Evolutionary conservation across 2,329 filamentous ascomycete genomes (phyloP).

Genomic region (Ascochyta clinopodiicola): DNA sequence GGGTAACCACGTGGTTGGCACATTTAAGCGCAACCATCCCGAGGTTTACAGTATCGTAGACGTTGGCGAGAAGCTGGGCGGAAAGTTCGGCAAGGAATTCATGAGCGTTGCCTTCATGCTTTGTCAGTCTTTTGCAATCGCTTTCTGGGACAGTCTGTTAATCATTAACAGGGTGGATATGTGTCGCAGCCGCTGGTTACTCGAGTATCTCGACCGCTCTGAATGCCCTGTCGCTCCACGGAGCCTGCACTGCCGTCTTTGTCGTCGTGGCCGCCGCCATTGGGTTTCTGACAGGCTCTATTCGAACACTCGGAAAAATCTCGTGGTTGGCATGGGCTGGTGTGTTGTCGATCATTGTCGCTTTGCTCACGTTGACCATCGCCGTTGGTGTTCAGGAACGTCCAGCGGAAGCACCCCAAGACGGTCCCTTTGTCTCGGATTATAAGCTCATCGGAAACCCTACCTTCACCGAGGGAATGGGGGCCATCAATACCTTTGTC

Average conservation of each 20-base stretch:
- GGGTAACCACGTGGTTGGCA: slow-evolving; percentile 55
- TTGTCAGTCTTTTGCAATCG: slow-evolving; percentile 26
- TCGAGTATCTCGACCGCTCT: slow-evolving; percentile 64
- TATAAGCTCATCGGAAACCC: slow-evolving; percentile 64
- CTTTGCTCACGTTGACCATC: slow-evolving; percentile 17
- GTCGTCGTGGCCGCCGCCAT: slow-evolving; percentile 56
- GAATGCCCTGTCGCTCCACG: slow-evolving; percentile 65
- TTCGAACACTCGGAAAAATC: slow-evolving; percentile 66
- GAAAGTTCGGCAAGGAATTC: slow-evolving; percentile 57
- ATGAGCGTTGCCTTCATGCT: slow-evolving; percentile 42
- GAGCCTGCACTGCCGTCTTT: slow-evolving; percentile 62
- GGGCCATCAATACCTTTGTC: slow-evolving; percentile 63
- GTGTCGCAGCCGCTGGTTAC: slow-evolving; percentile 58
- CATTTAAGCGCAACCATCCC: slow-evolving; percentile 60
- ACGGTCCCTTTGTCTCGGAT: slow-evolving; percentile 26
- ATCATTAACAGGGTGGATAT: slow-evolving; percentile 27
- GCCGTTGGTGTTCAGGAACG: slow-evolving; percentile 23
- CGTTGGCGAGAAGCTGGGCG: slow-evolving; percentile 60
- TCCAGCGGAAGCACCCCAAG: slow-evolving; percentile 21
- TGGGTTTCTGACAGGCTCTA: slow-evolving; percentile 58
- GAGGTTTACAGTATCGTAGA: slow-evolving; percentile 64
- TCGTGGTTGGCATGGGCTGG: slow-evolving; percentile 53
- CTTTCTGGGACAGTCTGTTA: slow-evolving; percentile 27
- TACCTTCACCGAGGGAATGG: slow-evolving; percentile 64
- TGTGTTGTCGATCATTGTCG: slow-evolving; percentile 3